Evolutionary conservation across 768 basidiomycete genomes (phyloP), one percentile per base, ranked within the genome.

Genomic region (Lactarius psammicola): DNA sequence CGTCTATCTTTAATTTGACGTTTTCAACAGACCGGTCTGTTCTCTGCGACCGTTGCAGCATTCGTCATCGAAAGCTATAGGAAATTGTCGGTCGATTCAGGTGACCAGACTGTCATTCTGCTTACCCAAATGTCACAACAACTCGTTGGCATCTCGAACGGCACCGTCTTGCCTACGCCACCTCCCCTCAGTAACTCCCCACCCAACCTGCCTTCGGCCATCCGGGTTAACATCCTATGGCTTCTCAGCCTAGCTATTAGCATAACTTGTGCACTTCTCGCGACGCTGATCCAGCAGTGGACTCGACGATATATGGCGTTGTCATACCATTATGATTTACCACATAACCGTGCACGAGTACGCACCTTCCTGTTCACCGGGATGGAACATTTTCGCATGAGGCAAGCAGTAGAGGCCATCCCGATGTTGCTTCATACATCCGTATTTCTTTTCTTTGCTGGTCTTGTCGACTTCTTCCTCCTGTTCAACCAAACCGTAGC

Each of bases 251-350:
- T 59, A 28, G 23, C 40, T 5, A 15, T 59, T 42, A 59, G 58
- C 30, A 26, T 59, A 31, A 59, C 58, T 0, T 59, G 58, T 23
- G 58, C 58, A 28, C 58, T 59, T 20, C 11, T 46, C 26, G 58
- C 58, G 42, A 59, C 58, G 17, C n/a, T 59, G 17, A 59, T 59
- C 28, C 58, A 59, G 23, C 40, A 59, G 28, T 59, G 58, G 58
- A 10, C 40, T 3, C 58, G 58, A 31, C 58, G 28, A 18, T 59
- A 59, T 20, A 31, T 59, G 58, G 38, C 26, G 20, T 42, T 59
- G 11, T 23, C 58, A 8, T 26, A 31, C 10, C 58, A 7, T 46
- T 42, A 28, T 20, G 38, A 28, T 28, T 7, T 33, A 18, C 58
- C 58, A 1, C 58, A 59, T 28, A n/a, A 59, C 7, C 58, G 58